Percentiles rank a stretch among this genome's conserved stretches.
phyloP scores from a whole-genome alignment of 2,329 filamentous ascomycete species.

The Truncatella angustata region DNA sequence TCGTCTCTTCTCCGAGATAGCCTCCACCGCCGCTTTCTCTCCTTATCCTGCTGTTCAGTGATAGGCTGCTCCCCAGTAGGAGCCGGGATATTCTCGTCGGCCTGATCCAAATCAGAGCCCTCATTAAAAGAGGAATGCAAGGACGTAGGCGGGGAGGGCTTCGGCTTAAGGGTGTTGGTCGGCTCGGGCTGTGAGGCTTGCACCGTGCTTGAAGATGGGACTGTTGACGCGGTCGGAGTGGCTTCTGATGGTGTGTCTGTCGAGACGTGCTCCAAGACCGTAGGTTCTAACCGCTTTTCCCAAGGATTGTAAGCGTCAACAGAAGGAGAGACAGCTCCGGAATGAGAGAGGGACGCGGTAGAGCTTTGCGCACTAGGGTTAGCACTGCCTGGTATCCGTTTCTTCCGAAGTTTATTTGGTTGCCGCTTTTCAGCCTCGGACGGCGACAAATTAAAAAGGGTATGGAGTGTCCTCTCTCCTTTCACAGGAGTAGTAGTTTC shows the following conservation, averaged over 20 bases:
- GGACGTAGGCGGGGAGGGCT: constrained; percentile 73
- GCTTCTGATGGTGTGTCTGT: constrained; percentile 38
- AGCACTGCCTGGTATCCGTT: constrained; percentile 69
- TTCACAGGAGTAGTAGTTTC: constrained; percentile 56
- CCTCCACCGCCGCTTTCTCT: constrained; percentile 71
- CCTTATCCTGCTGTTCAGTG: constrained; percentile 60
- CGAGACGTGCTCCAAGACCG: constrained; percentile 20
- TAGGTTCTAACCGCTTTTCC: constrained; percentile 31
- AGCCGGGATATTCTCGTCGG: constrained; percentile 50
- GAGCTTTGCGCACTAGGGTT: constrained; percentile 92
- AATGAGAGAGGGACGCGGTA: constrained; percentile 65
- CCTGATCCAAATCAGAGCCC: constrained; percentile 74
- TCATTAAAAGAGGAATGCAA: constrained; percentile 77
- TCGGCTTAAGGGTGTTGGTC: constrained; percentile 56
- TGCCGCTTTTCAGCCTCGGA: constrained; percentile 64
- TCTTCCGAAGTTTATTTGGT: constrained; percentile 92
- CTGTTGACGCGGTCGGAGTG: constrained; percentile 46
- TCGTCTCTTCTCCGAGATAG: constrained; percentile 67
- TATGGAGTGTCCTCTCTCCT: constrained; percentile 67
- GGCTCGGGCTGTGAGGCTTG: constrained; percentile 34
- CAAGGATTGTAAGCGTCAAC: constrained; percentile 45
- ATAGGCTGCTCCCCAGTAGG: constrained; percentile 29
- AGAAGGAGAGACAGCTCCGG: constrained; percentile 44
- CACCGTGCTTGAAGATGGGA: constrained; percentile 37
- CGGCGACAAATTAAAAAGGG: constrained; percentile 69